Evolutionary conservation across 495 filamentous ascomycete genomes (phyloP).

Genomic region (Cercophora sp.): DNA sequence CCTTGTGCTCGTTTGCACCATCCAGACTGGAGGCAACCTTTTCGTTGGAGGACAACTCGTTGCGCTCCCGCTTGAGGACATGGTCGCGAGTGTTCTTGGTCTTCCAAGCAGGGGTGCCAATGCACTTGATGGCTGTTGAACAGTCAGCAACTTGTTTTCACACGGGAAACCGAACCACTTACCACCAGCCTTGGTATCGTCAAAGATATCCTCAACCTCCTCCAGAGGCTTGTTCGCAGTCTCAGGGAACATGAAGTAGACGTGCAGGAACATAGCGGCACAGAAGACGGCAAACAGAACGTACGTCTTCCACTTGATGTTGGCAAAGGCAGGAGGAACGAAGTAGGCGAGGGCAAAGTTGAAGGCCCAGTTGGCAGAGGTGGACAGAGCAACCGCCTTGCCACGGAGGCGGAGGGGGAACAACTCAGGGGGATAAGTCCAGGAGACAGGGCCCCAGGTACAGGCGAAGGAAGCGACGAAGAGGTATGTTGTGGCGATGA

Average conservation of each 20-base stretch:
- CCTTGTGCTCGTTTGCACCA: conserved; percentile 14
- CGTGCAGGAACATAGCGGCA: conserved; percentile 65
- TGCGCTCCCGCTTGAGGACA: conserved; percentile 31
- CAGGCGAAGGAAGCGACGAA: conserved; percentile 74
- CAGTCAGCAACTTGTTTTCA: not conserved
- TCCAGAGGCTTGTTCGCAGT: conserved; percentile 79
- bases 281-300: conserved; percentile 75
- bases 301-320: conserved; percentile 71
- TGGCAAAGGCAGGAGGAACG: conserved; percentile 68
- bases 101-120: conserved; percentile 69
- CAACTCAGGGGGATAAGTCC: conserved; percentile 75
- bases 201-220: conserved; percentile 70
- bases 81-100: conserved; percentile 41
- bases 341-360: conserved; percentile 80
- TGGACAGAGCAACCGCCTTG: conserved; percentile 69
- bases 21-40: no score
- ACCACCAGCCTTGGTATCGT: conserved; percentile 33
- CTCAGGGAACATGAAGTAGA: conserved; percentile 81
- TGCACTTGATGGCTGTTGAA: conserved; percentile 51
- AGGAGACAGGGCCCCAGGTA: conserved; percentile 68
- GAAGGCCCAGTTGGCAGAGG: conserved; percentile 72
- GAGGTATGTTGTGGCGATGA: conserved; percentile 75
- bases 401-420: conserved; percentile 69
- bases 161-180: not conserved
- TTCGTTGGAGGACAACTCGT: conserved; percentile 30